phyloP scores from a whole-genome alignment of 2,329 filamentous ascomycete species.

The Cryphonectria japonica region DNA sequence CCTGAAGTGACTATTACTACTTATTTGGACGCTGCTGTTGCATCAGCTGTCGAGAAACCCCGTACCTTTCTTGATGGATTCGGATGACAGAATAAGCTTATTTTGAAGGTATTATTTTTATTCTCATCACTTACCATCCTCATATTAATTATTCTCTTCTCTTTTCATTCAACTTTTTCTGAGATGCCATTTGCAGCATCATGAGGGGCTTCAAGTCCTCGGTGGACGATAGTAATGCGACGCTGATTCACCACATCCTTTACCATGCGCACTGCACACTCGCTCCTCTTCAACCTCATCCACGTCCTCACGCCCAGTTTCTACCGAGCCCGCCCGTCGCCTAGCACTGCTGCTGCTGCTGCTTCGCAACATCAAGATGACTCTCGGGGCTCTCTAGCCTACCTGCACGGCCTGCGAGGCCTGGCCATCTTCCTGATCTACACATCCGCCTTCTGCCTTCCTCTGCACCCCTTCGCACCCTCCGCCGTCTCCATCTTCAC shows the following conservation, averaged over 20 bases:
- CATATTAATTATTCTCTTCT: no score
- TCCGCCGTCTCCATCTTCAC: background rate
- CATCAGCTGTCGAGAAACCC: background rate
- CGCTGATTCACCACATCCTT: background rate
- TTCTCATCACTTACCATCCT: background rate
- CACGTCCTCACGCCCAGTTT: conserved; percentile 3
- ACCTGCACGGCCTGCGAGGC: background rate
- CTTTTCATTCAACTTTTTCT: background rate
- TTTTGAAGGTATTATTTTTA: background rate
- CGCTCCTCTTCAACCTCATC: background rate
- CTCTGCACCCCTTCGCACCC: background rate
- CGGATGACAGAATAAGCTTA: background rate
- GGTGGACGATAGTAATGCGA: background rate
- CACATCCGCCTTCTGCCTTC: conserved; percentile 4
- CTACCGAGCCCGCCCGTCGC: background rate
- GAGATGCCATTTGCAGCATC: background rate
- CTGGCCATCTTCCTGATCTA: conserved; percentile 10
- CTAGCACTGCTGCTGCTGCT: background rate
- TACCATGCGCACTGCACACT: background rate
- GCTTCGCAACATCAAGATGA: background rate
- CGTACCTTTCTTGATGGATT: background rate
- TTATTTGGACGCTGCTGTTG: background rate
- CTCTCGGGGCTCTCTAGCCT: background rate
- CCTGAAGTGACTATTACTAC: background rate
- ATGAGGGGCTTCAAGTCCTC: conserved; percentile 1